Percentiles rank a stretch among this genome's conserved stretches.
Conservation (phyloP, 176 grass and related monocot species). For the Ananas comosus region DNA sequence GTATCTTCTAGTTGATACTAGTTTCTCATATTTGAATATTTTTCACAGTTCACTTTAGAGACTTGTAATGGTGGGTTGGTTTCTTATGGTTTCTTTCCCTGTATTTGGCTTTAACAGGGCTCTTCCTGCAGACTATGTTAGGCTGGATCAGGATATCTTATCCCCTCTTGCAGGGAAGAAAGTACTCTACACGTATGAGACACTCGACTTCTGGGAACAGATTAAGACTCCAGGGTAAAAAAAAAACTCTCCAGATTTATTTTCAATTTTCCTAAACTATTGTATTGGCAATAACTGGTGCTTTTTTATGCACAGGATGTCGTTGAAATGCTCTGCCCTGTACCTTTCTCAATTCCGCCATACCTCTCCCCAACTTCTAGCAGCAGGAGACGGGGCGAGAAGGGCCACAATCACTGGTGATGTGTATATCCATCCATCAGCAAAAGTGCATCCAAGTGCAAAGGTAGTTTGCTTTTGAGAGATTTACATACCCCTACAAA, state of each 20-base stretch:
- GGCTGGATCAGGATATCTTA: conserved; percentile 98
- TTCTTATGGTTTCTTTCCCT: neutral
- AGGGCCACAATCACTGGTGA: conserved; percentile 70
- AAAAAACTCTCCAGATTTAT: conserved; percentile 2
- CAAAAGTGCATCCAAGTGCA: conserved; percentile 93
- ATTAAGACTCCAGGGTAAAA: conserved; percentile 95
- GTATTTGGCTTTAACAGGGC: conserved; percentile 60
- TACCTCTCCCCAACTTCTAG: conserved; percentile 77
- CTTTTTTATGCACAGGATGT: conserved; percentile 60
- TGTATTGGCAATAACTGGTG: conserved; percentile 12
- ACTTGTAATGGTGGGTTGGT: neutral
- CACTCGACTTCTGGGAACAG: conserved; percentile 97
- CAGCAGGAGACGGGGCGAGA: conserved; percentile 65
- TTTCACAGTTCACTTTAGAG: neutral
- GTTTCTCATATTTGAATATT: neutral
- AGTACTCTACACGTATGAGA: conserved; percentile 87
- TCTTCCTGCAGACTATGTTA: conserved; percentile 86
- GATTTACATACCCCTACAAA: too few relatives aligned
- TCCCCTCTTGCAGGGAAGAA: conserved; percentile 97
- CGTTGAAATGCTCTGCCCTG: conserved; percentile 86
- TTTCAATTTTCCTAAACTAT: conserved; percentile 4
- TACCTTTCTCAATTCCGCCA: conserved; percentile 74
- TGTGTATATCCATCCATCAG: conserved; percentile 96
- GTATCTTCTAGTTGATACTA: neutral
- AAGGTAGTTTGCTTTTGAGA: conserved; percentile 42